Percentiles rank a stretch among this genome's conserved stretches.
These are phyloP conservation scores for Phycomyces blakesleeanus DNA, from an alignment of 192 early-diverging fungal genomes.

Conservation along the genomic window DNA sequence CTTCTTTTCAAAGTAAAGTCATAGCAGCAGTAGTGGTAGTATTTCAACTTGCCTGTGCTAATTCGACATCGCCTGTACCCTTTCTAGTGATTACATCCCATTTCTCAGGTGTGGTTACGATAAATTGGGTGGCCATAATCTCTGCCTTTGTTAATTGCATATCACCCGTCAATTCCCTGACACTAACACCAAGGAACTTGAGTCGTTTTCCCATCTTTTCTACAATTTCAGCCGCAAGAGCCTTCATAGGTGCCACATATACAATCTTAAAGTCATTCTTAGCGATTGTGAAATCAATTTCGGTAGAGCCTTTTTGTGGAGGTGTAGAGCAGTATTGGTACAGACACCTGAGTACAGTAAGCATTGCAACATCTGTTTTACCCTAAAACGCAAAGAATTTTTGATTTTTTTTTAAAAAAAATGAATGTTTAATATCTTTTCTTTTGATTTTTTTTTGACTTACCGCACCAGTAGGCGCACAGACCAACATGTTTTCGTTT, in stretches of 20 bases:
- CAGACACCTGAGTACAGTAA: conserved; percentile 83
- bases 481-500: conserved; percentile 98
- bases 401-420: no score
- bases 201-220: conserved; percentile 86
- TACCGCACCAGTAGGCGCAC: conserved; percentile 95
- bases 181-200: conserved; percentile 78
- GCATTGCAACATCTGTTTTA: conserved; percentile 96
- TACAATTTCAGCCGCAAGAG: conserved; percentile 92
- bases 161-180: conserved; percentile 94
- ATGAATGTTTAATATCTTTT: no score
- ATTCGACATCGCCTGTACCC: conserved; percentile 88
- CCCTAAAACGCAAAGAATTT: conserved; percentile 57
- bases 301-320: conserved; percentile 42
- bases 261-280: conserved; percentile 97
- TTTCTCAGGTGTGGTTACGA: conserved; percentile 99
- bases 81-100: conserved; percentile 99
- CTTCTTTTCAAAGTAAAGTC: no score
- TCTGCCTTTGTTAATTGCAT: conserved; percentile 98
- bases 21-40: no score
- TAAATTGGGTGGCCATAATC: conserved; percentile 90
- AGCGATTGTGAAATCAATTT: conserved; percentile 53
- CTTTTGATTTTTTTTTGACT: conserved; percentile 15
- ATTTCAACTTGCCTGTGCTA: conserved; percentile 50
- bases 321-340: conserved; percentile 66
- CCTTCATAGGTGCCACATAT: conserved; percentile 98